Conservation (phyloP, 768 basidiomycete species). For the Hypsizygus marmoreus region DNA sequence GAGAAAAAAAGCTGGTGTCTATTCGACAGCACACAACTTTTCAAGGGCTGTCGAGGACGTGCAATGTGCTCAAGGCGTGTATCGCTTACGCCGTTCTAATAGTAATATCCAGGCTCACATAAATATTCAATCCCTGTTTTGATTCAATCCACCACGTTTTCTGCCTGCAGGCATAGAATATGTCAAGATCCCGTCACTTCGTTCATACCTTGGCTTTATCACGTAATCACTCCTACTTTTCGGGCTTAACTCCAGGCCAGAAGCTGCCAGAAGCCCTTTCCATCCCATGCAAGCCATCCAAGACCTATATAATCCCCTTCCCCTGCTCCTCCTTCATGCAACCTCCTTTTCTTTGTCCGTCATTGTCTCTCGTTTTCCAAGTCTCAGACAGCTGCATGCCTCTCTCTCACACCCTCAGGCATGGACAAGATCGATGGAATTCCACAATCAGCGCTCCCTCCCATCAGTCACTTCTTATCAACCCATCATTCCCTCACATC, state of each 20-base stretch:
- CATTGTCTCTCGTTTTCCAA: neutral
- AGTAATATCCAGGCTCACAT: constrained; percentile 42
- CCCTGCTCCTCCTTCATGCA: neutral
- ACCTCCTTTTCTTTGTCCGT: constrained; percentile 4
- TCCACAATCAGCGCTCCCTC: constrained; percentile 23
- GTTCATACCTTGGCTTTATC: constrained; percentile 40
- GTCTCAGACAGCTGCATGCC: neutral
- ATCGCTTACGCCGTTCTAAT: constrained; percentile 51
- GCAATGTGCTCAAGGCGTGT: constrained; percentile 53
- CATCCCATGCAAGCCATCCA: constrained; percentile 5
- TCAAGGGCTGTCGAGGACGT: constrained; percentile 46
- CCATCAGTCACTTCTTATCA: constrained; percentile 56
- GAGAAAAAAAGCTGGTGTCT: constrained; percentile 44
- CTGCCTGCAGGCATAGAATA: constrained; percentile 71
- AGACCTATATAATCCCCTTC: neutral
- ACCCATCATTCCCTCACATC: constrained; percentile 32
- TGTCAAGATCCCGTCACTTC: constrained; percentile 38
- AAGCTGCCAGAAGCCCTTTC: too few species aligned
- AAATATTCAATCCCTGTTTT: constrained; percentile 54
- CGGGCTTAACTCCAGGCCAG: too few species aligned
- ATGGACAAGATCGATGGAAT: neutral
- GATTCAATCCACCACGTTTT: constrained; percentile 69
- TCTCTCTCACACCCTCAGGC: neutral
- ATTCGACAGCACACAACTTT: constrained; percentile 50
- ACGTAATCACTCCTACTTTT: constrained; percentile 39